Percentiles rank a stretch among this genome's conserved stretches.
These are phyloP conservation scores for Fusarium decemcellulare DNA, from an alignment of 2,329 filamentous ascomycete species.

Conservation along the genomic window DNA sequence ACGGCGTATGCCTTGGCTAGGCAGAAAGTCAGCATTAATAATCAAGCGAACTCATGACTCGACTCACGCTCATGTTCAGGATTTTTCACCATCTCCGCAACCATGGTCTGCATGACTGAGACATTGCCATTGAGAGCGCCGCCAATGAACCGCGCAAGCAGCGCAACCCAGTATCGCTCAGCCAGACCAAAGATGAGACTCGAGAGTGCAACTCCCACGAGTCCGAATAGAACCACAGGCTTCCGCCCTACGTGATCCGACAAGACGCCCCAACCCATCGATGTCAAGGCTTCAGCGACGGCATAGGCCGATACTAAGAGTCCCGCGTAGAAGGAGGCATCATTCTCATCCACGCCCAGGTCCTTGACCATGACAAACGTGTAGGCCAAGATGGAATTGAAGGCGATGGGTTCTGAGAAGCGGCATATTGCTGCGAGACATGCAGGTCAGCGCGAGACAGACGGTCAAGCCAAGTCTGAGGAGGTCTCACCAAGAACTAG, in stretches of 20 bases:
- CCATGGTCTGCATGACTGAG: constrained; percentile 87
- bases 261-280: constrained; percentile 70
- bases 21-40: background rate
- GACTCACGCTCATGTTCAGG: constrained; percentile 81
- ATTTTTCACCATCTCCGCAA: constrained; percentile 91
- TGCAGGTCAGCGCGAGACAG: background rate
- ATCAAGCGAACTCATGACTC: background rate
- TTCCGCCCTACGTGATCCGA: constrained; percentile 77
- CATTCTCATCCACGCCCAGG: constrained; percentile 78
- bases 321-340: constrained; percentile 89
- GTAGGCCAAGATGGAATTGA: constrained; percentile 94
- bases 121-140: constrained; percentile 92
- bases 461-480: too few species aligned
- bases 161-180: constrained; percentile 81
- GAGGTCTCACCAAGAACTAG: constrained; percentile 9
- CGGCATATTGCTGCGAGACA: constrained; percentile 43
- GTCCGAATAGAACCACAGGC: constrained; percentile 80
- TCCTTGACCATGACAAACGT: constrained; percentile 88
- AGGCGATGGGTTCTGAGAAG: constrained; percentile 88
- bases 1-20: constrained; percentile 81
- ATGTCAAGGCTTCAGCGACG: constrained; percentile 87
- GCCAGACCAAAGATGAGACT: constrained; percentile 90
- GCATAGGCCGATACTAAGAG: constrained; percentile 90
- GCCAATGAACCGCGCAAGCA: constrained; percentile 86
- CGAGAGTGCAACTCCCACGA: constrained; percentile 80